These are phyloP conservation scores for Tolypocladium sp. DNA, from an alignment of 2,329 filamentous ascomycete genomes.

Conservation along the genomic window DNA sequence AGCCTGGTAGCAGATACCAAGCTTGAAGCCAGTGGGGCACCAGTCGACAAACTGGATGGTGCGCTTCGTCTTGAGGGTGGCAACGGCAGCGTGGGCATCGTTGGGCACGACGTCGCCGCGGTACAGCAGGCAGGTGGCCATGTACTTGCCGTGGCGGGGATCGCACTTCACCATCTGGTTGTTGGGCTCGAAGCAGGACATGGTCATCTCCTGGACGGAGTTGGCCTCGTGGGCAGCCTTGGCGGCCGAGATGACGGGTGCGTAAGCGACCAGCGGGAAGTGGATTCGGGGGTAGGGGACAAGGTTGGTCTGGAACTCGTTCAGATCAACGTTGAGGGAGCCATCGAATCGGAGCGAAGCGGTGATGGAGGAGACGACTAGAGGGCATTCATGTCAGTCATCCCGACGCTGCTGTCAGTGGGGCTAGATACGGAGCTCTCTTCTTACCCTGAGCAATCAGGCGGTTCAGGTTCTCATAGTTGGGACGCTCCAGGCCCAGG, in stretches of 20 bases:
- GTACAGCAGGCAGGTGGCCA: slow-evolving; percentile 97
- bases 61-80: slow-evolving; percentile 97
- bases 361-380: slow-evolving; percentile 96
- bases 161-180: slow-evolving; percentile 99
- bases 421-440: not conserved
- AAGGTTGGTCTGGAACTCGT: slow-evolving; percentile 99
- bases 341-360: slow-evolving; percentile 97
- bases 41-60: slow-evolving; percentile 99
- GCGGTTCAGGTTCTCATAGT: slow-evolving; percentile 98
- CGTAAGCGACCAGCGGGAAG: slow-evolving; percentile 96
- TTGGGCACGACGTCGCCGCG: slow-evolving; percentile 97
- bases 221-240: slow-evolving; percentile 98
- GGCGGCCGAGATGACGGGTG: slow-evolving; percentile 86
- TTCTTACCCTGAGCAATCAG: slow-evolving; percentile 83
- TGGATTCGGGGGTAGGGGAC: slow-evolving; percentile 98
- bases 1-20: slow-evolving; percentile 99
- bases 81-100: slow-evolving; percentile 86
- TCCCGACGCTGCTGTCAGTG: not conserved
- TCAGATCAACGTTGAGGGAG: slow-evolving; percentile 97
- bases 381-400: not conserved
- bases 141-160: slow-evolving; percentile 98
- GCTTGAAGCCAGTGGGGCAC: slow-evolving; percentile 99
- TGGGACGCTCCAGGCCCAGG: slow-evolving; percentile 92
- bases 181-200: slow-evolving; percentile 98
- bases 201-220: slow-evolving; percentile 96